These are phyloP conservation scores for Porcisia hertigi DNA, from an alignment of 208 protist genomes.

Conservation along the genomic window DNA sequence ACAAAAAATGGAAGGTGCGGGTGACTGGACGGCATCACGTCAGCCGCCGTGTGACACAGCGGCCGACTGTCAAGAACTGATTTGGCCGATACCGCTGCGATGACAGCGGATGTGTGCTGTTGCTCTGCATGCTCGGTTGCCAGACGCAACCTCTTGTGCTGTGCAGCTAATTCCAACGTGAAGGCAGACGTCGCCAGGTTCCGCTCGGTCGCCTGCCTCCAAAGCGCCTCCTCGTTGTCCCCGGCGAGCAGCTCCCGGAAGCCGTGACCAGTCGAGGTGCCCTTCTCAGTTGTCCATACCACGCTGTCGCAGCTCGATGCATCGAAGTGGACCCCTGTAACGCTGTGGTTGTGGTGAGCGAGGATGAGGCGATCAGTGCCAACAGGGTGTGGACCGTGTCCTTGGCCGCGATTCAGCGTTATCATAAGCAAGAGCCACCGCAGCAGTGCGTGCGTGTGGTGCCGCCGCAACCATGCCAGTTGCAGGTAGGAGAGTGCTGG, in stretches of 20 bases:
- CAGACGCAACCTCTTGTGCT: conserved; percentile 25
- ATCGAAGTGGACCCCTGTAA: conserved; percentile 65
- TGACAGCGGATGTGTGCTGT: conserved; percentile 12
- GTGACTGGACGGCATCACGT: conserved; percentile 53
- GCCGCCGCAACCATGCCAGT: conserved; percentile 66
- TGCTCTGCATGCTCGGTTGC: conserved; percentile 12
- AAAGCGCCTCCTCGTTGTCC: conserved; percentile 70
- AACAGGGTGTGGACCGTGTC: conserved; percentile 6
- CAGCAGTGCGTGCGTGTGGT: conserved; percentile 68
- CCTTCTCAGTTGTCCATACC: conserved; percentile 72
- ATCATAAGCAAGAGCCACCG: conserved; percentile 56
- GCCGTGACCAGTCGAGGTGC: conserved; percentile 61
- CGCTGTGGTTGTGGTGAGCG: conserved; percentile 51
- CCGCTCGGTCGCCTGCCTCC: conserved; percentile 48
- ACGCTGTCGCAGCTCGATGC: conserved; percentile 78
- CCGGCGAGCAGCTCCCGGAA: conserved; percentile 79
- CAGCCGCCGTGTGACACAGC: conserved; percentile 26
- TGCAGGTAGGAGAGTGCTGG: conserved; percentile 53
- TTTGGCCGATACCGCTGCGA: conserved; percentile 22
- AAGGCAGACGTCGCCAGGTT: conserved; percentile 68
- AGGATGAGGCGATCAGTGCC: conserved; percentile 75
- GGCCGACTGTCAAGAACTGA: conserved; percentile 39
- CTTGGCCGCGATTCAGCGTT: conserved; percentile 26
- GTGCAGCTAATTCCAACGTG: conserved; percentile 37
- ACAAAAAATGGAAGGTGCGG: conserved; percentile 87